These are phyloP conservation scores for Penicillium sp. DNA, from an alignment of 2,329 filamentous ascomycete species.

Conservation along the genomic window DNA sequence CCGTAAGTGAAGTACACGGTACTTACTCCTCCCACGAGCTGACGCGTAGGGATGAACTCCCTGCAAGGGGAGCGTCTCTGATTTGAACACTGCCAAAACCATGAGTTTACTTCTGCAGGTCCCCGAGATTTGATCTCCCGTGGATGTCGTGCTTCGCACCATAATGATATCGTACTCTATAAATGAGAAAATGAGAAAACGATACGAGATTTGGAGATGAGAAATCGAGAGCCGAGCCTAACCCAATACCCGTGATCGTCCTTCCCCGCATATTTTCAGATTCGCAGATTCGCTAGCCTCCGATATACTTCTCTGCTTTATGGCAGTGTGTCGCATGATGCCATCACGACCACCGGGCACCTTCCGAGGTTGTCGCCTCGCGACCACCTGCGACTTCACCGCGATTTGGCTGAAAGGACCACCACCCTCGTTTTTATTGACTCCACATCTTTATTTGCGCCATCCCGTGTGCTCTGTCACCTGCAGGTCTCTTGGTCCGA, in stretches of 20 bases:
- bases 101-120: slow-evolving; percentile 17
- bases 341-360: slow-evolving; percentile 15
- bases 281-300: background rate
- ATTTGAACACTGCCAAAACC: slow-evolving; percentile 13
- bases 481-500: slow-evolving; percentile 10
- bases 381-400: background rate
- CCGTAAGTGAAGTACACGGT: background rate
- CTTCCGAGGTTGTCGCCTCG: slow-evolving; percentile 5
- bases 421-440: slow-evolving; percentile 3
- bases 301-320: background rate
- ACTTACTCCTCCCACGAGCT: background rate
- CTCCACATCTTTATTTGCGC: slow-evolving; percentile 25
- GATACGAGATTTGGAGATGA: background rate
- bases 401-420: background rate
- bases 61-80: slow-evolving; percentile 22
- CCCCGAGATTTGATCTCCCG: background rate
- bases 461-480: slow-evolving; percentile 19
- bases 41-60: slow-evolving; percentile 2
- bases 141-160: background rate
- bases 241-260: slow-evolving; percentile 12
- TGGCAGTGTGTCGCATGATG: slow-evolving; percentile 17
- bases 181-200: background rate
- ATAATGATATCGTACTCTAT: background rate
- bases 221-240: background rate
- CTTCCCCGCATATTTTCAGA: slow-evolving; percentile 13